Percentiles rank a stretch among this genome's conserved stretches.
Evolutionary conservation across 306 rosid species (phyloP).

Genomic region (Glycyrrhiza uralensis): DNA sequence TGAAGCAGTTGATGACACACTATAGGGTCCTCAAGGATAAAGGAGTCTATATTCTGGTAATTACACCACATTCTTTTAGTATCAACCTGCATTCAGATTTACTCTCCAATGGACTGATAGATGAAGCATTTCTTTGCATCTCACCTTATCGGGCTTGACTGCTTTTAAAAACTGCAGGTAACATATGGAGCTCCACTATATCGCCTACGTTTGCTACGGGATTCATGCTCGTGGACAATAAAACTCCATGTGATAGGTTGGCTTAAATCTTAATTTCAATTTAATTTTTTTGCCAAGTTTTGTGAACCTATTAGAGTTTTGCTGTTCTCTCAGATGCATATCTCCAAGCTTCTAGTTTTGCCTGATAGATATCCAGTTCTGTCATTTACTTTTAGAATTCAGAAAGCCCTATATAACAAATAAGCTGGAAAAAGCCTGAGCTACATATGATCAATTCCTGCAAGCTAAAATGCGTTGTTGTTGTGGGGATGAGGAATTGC

Average conservation of each 20-base stretch:
- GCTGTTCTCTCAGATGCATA: not conserved
- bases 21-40: constrained; percentile 92
- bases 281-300: not conserved
- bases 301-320: not conserved
- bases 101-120: not conserved
- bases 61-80: not conserved
- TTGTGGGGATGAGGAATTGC: not conserved
- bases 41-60: constrained; percentile 91
- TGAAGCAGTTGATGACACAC: constrained; percentile 92
- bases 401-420: not conserved
- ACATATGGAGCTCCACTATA: constrained; percentile 82
- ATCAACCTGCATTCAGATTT: not conserved
- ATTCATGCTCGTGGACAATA: constrained; percentile 58
- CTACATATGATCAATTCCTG: not conserved
- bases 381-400: constrained; percentile 3
- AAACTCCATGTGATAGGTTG: constrained; percentile 92
- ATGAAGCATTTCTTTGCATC: constrained; percentile 1
- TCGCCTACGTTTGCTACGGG: constrained; percentile 59
- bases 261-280: constrained; percentile 17
- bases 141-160: constrained; percentile 13
- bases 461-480: not conserved
- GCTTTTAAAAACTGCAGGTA: constrained; percentile 46
- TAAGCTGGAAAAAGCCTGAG: not conserved
- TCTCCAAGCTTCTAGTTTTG: not conserved
- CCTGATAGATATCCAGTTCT: not conserved